Evolutionary conservation across 2,329 filamentous ascomycete genomes (phyloP), one percentile per base, ranked within the genome.

Genomic region (Hysterium pulicare): DNA sequence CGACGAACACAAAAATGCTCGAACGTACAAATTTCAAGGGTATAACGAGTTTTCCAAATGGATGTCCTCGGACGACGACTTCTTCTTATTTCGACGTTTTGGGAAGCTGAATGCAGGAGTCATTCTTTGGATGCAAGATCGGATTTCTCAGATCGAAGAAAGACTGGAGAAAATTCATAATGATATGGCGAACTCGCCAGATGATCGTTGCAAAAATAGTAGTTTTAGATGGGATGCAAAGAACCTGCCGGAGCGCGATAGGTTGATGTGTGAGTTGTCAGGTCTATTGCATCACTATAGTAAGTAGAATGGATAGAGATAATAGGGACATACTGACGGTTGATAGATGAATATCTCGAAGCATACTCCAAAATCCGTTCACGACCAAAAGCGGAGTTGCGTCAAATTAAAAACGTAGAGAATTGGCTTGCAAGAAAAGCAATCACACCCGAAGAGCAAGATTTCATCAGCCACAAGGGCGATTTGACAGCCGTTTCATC

Each of bases 31-130:
- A 50, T 48, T 47, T 28, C 38, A 50, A 10, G 61, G 61, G 1
- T 63, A 64, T 39, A 42, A 48, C 28, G 48, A 37, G 1, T 58
- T 61, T 31, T 57, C 50, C 21, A 45, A 38, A 28, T 62, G 51
- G 54, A 54, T 62, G 48, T 57, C 60, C 8, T 58, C 57, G 1
- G 58, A 62, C 26, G 47, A 62, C 24, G 58, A 59, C 36, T 62
- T 59, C 31, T 61, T 63, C 22, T 41, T 64, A 0, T 35, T 64
- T 21, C 51, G 60, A 4, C 47, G 57, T 9, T 62, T 62, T 21
- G 48, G 47, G 10, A 50, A 37, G 17, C 30, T 62, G n/a, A 61
- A 59, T 37, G 51, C 53, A 7, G 43, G 44, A 1, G 49, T 57
- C 2, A 47, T 59, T 5, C 37, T 62, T 4, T 54, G 47, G 37